phyloP scores from a whole-genome alignment of 192 early-diverging fungal genomes.

The Backusella tuberculispora region DNA sequence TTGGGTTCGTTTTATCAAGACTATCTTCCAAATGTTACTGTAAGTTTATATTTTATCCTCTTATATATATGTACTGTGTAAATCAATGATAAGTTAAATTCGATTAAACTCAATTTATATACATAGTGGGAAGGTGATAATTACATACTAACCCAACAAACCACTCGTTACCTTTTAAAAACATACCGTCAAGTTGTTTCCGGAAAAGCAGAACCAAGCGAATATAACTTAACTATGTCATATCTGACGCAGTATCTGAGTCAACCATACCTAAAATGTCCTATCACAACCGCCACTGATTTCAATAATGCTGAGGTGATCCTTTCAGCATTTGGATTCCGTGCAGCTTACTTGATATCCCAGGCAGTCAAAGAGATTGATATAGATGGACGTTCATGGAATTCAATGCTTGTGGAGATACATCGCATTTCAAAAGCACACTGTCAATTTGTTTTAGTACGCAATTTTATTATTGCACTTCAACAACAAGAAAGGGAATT shows the following conservation, averaged over 20 bases:
- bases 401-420: slow-evolving; percentile 79
- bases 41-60: neutral
- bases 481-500: slow-evolving; percentile 45
- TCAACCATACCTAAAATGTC: slow-evolving; percentile 62
- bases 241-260: slow-evolving; percentile 54
- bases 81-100: no score
- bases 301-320: slow-evolving; percentile 63
- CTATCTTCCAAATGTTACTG: slow-evolving; percentile 71
- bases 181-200: slow-evolving; percentile 61
- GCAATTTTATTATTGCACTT: slow-evolving; percentile 71
- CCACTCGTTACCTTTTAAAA: slow-evolving; percentile 79
- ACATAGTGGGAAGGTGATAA: slow-evolving; percentile 79
- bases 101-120: neutral
- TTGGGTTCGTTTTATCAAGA: slow-evolving; percentile 67
- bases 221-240: slow-evolving; percentile 47
- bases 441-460: slow-evolving; percentile 74
- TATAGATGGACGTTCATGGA: slow-evolving; percentile 66
- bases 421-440: slow-evolving; percentile 79
- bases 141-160: slow-evolving; percentile 86
- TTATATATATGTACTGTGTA: neutral
- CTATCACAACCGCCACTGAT: slow-evolving; percentile 47
- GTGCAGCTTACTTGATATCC: slow-evolving; percentile 66
- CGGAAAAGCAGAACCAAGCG: slow-evolving; percentile 50
- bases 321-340: slow-evolving; percentile 71
- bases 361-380: slow-evolving; percentile 67